A percentile compares a stretch with the other conserved stretches of the same genome.
Conservation (phyloP, 1,284 basidiomycete genomes). For the Tilletia indica region DNA sequence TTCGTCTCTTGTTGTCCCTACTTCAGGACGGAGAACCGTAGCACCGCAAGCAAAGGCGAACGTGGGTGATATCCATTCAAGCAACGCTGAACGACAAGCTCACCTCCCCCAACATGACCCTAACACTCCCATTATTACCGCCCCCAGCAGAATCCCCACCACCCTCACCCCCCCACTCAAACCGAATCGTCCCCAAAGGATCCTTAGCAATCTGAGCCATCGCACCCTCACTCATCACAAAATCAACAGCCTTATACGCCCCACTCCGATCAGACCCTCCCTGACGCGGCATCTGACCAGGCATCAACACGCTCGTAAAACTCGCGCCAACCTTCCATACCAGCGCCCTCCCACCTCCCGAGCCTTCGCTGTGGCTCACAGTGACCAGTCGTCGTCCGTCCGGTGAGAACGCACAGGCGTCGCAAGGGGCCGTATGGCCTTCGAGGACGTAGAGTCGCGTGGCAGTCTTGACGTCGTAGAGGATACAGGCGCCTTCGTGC, state of each 20-base stretch:
- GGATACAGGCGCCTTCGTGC: slow-evolving; percentile 75
- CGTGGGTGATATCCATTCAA: neutral
- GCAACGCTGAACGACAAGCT: slow-evolving; percentile 13
- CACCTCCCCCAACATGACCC: neutral
- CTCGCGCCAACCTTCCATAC: slow-evolving; percentile 57
- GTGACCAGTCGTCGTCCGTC: slow-evolving; percentile 88
- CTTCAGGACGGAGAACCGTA: too few species aligned
- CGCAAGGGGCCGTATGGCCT: slow-evolving; percentile 63
- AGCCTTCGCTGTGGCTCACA: slow-evolving; percentile 72
- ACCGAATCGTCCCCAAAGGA: slow-evolving; percentile 15
- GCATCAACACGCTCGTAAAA: slow-evolving; percentile 64
- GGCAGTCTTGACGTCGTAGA: slow-evolving; percentile 95
- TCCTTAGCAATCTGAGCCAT: neutral
- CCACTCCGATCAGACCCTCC: slow-evolving; percentile 64
- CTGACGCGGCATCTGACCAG: slow-evolving; percentile 87
- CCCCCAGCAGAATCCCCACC: neutral
- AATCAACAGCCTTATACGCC: slow-evolving; percentile 51
- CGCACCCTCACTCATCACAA: slow-evolving; percentile 25
- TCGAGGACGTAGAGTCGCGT: slow-evolving; percentile 92
- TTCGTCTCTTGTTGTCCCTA: too few species aligned
- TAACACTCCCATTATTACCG: neutral
- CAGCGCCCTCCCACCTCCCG: slow-evolving; percentile 53
- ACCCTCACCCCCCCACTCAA: slow-evolving; percentile 13
- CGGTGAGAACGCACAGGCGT: slow-evolving; percentile 68
- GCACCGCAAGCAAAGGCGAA: neutral